Conservation (phyloP, 2,329 filamentous ascomycete genomes). For the Dactylonectria macrodidyma region DNA sequence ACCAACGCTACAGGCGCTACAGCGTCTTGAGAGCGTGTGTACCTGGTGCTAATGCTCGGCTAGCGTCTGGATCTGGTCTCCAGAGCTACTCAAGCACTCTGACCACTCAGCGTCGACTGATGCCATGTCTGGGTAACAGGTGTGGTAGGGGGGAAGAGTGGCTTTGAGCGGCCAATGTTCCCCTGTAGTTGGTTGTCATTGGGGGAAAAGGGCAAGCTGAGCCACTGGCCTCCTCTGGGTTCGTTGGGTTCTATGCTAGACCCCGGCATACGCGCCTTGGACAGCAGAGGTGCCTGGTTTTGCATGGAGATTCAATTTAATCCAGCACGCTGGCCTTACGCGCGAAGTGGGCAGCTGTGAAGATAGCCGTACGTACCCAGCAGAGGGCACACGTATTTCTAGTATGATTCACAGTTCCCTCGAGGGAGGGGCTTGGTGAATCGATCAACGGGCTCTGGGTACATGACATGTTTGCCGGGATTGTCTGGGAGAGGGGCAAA, state of each 20-base stretch:
- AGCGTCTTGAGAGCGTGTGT: no score
- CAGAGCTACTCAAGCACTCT: not conserved
- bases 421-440: not conserved
- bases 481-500: constrained; percentile 2
- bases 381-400: not conserved
- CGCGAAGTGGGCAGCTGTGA: not conserved
- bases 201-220: not conserved
- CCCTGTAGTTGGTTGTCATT: not conserved
- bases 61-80: constrained; percentile 34
- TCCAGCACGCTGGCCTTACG: not conserved
- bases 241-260: not conserved
- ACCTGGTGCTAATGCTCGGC: constrained; percentile 20
- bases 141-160: not conserved
- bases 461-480: not conserved
- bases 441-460: not conserved
- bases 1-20: no score
- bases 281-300: not conserved
- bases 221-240: not conserved
- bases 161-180: no score
- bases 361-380: not conserved
- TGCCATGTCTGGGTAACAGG: constrained; percentile 1
- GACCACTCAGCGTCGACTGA: constrained; percentile 30
- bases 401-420: not conserved
- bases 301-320: constrained; percentile 2
- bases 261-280: not conserved